Evolutionary conservation across 306 rosid species (phyloP).

Genomic region (Ceratonia siliqua): DNA sequence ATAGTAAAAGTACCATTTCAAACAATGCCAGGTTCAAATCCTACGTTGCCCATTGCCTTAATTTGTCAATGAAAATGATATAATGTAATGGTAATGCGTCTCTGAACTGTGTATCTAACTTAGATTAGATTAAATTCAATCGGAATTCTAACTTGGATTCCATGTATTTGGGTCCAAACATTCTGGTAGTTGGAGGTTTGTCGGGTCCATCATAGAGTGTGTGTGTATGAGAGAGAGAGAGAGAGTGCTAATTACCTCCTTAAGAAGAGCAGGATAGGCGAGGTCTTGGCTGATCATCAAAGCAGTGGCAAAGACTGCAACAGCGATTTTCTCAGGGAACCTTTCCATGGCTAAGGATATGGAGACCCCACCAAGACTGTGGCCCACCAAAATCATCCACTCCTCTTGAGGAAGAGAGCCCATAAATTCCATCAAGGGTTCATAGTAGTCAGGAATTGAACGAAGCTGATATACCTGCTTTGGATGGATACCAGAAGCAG

Average conservation of each 20-base stretch:
- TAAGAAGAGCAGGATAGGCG: background rate
- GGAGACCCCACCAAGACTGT: conserved; percentile 44
- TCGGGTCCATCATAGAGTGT: background rate
- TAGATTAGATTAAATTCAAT: background rate
- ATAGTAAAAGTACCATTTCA: no score
- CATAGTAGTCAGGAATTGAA: conserved; percentile 32
- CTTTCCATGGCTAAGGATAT: conserved; percentile 56
- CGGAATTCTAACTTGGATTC: background rate
- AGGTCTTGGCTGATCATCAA: conserved; percentile 29
- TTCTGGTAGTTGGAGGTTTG: background rate
- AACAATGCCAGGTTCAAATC: background rate
- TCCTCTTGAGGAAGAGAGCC: conserved; percentile 36
- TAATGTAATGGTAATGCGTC: background rate
- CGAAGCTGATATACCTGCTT: conserved; percentile 28
- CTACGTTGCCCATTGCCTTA: background rate
- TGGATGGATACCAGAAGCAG: conserved; percentile 43
- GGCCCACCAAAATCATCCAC: conserved; percentile 50
- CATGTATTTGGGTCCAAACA: background rate
- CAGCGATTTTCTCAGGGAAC: conserved; percentile 42
- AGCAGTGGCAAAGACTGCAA: conserved; percentile 40
- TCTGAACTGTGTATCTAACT: background rate
- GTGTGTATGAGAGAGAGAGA: background rate
- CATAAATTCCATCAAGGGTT: conserved; percentile 42
- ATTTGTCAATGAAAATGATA: background rate
- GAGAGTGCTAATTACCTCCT: background rate